Evolutionary conservation across 1,139 yeast species (phyloP).

Genomic region (Yamadazyma aaseri): DNA sequence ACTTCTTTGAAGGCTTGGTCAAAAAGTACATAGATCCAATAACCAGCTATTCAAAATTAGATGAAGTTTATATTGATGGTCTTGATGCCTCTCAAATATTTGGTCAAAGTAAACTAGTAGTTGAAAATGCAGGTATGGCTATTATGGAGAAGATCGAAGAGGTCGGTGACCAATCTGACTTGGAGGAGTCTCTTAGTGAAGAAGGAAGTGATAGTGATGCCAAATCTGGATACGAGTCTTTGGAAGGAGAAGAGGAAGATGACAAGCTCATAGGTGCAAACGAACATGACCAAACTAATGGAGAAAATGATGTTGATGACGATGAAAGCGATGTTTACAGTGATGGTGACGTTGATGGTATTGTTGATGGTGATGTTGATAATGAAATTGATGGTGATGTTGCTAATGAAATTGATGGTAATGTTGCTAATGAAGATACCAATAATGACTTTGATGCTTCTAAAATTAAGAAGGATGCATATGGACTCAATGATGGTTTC

Average conservation of each 20-base stretch:
- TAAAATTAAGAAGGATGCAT: conserved; percentile 45
- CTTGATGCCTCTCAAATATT: conserved; percentile 88
- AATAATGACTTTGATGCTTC: conserved; percentile 14
- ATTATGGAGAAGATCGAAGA: conserved; percentile 34
- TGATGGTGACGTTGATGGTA: conserved; percentile 14
- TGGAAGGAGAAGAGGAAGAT: conserved; percentile 11
- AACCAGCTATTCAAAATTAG: conserved; percentile 64
- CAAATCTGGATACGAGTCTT: conserved; percentile 8
- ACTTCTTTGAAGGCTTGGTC: conserved; percentile 37
- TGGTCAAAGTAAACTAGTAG: conserved; percentile 86
- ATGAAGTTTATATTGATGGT: conserved; percentile 82
- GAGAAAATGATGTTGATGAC: conserved; percentile 10
- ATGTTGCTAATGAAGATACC: conserved; percentile 14
- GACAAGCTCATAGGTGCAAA: too few species aligned
- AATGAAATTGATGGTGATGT: conserved; percentile 22
- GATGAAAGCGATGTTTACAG: conserved; percentile 12
- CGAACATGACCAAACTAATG: conserved; percentile 8
- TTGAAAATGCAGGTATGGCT: conserved; percentile 34
- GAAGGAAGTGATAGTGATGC: conserved; percentile 14
- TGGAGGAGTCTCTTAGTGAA: conserved; percentile 14
- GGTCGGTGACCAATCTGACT: conserved; percentile 22
- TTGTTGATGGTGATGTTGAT: conserved; percentile 19
- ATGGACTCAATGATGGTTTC: conserved; percentile 79
- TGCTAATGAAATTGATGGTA: conserved; percentile 15
- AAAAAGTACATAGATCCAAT: conserved; percentile 66